Conservation (phyloP, 2,329 filamentous ascomycete genomes). For the Didymella segeticola region DNA sequence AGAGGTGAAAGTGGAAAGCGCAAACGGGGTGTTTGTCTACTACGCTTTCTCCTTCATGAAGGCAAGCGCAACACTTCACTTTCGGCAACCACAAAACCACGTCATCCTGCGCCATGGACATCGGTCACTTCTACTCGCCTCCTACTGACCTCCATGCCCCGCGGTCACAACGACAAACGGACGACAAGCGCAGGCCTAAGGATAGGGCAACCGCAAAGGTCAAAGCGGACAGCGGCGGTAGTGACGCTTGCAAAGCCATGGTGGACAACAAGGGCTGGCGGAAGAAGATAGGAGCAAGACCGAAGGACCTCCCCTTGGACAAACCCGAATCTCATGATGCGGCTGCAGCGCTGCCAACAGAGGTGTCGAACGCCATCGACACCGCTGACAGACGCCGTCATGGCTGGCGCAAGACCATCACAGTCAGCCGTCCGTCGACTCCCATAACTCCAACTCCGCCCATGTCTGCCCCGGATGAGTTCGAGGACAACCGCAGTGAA, state of each 20-base stretch:
- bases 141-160: not conserved
- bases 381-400: slow-evolving; percentile 24
- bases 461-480: slow-evolving; percentile 32
- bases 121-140: not conserved
- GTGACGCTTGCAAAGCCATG: not conserved
- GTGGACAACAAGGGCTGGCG: slow-evolving; percentile 31
- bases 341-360: not conserved
- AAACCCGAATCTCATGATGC: slow-evolving; percentile 14
- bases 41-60: not conserved
- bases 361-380: slow-evolving; percentile 14
- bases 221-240: not conserved
- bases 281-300: slow-evolving; percentile 27
- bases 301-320: slow-evolving; percentile 18
- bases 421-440: slow-evolving; percentile 31
- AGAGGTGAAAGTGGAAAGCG: slow-evolving; percentile 12
- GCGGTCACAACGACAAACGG: not conserved
- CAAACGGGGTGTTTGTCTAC: not conserved
- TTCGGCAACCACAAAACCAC: slow-evolving; percentile 2
- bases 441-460: slow-evolving; percentile 21
- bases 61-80: not conserved
- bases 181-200: not conserved
- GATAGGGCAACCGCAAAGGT: not conserved
- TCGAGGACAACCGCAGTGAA: slow-evolving; percentile 38
- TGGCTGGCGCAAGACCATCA: slow-evolving; percentile 34
- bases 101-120: slow-evolving; percentile 1